phyloP scores from a whole-genome alignment of 2,329 filamentous ascomycete species.

The Leptographium galeiforme region DNA sequence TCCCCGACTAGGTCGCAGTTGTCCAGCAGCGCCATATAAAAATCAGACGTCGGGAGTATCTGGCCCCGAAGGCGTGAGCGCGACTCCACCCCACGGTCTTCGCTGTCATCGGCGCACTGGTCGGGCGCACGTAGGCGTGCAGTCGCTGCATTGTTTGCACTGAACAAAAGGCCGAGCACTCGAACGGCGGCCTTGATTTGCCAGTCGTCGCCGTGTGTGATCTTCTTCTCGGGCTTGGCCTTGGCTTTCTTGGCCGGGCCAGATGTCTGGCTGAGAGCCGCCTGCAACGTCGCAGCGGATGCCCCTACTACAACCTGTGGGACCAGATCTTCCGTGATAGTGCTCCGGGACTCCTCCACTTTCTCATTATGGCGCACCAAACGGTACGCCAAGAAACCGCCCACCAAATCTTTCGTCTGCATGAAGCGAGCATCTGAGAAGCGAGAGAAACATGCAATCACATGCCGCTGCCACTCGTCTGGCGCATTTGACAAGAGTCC shows the following conservation, averaged over 20 bases:
- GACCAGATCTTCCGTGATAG: constrained; percentile 54
- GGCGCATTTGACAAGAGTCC: constrained; percentile 68
- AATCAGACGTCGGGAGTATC: constrained; percentile 66
- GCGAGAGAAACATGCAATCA: constrained; percentile 67
- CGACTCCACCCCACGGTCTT: constrained; percentile 21
- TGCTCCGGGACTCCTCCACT: constrained; percentile 43
- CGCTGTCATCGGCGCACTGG: not conserved
- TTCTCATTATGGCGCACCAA: constrained; percentile 58
- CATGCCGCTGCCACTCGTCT: constrained; percentile 59
- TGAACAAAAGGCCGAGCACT: constrained; percentile 68
- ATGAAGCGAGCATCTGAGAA: constrained; percentile 56
- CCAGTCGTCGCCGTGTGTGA: constrained; percentile 70
- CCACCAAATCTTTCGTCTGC: constrained; percentile 61
- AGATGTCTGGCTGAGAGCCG: constrained; percentile 47
- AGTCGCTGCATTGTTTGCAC: constrained; percentile 53
- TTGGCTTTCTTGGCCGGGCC: constrained; percentile 36
- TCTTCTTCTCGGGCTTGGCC: constrained; percentile 33
- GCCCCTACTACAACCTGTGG: constrained; percentile 58
- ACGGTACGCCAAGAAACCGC: constrained; percentile 70
- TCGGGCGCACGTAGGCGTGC: constrained; percentile 16
- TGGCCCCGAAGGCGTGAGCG: constrained; percentile 41
- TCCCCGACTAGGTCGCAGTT: constrained; percentile 75
- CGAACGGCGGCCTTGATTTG: constrained; percentile 71
- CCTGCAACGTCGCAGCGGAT: constrained; percentile 59
- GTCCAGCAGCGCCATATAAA: constrained; percentile 79